Percentiles rank a stretch among this genome's conserved stretches.
phyloP scores from a whole-genome alignment of 2,329 filamentous ascomycete species.

The Ophiosphaerella herpotricha region DNA sequence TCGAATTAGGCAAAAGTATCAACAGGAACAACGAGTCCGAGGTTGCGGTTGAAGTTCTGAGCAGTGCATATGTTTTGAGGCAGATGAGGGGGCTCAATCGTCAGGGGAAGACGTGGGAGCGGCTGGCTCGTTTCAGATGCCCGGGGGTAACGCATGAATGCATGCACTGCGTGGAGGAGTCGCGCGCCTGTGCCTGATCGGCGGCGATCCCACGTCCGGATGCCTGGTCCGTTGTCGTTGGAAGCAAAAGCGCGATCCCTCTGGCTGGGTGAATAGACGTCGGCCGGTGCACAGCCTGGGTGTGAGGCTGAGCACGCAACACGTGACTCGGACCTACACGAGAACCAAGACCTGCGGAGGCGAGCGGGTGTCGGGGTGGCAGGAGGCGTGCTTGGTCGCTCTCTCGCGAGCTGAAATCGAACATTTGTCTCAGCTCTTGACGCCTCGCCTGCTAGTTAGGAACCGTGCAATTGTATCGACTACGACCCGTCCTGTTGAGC shows the following conservation, averaged over 20 bases:
- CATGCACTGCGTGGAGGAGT: constrained; percentile 18
- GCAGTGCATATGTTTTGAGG: constrained; percentile 36
- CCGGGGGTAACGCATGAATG: constrained; percentile 21
- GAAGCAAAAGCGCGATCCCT: neutral
- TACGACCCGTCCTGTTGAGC: too few relatives aligned
- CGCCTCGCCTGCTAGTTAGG: neutral
- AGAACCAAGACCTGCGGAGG: neutral
- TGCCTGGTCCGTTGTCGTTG: constrained; percentile 5
- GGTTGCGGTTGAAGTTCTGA: constrained; percentile 17
- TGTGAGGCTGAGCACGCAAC: constrained; percentile 1
- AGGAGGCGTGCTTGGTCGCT: constrained; percentile 8
- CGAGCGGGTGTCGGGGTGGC: neutral
- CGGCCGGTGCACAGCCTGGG: too few relatives aligned
- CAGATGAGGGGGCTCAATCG: constrained; percentile 27
- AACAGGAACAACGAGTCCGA: constrained; percentile 18
- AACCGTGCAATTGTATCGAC: neutral
- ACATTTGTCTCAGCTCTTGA: constrained; percentile 1
- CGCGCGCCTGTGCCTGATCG: constrained; percentile 12
- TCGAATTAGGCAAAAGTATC: constrained; percentile 10
- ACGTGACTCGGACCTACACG: constrained; percentile 13
- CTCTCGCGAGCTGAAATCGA: constrained; percentile 3
- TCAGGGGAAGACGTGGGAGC: constrained; percentile 43
- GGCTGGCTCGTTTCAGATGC: constrained; percentile 40
- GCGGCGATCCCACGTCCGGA: constrained; percentile 17
- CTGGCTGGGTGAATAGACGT: too few relatives aligned